Conservation (phyloP, 192 early-diverging fungal species). For the Chytriomyces sp. region DNA sequence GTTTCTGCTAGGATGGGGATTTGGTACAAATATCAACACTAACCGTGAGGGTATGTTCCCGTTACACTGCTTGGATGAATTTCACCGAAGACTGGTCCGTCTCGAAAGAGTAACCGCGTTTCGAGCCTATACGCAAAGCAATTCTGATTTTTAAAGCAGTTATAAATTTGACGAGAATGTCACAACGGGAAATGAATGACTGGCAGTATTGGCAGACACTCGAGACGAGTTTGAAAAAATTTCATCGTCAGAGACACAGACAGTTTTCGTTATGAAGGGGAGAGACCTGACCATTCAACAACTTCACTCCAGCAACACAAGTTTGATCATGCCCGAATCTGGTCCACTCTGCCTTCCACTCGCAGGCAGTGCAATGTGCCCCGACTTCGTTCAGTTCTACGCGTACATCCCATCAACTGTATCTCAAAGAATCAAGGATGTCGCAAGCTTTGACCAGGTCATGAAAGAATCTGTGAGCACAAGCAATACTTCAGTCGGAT, state of each 20-base stretch:
- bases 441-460: not conserved
- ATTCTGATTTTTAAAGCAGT: no score
- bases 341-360: not conserved
- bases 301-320: no score
- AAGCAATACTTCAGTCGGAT: not conserved
- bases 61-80: not conserved
- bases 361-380: not conserved
- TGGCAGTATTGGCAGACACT: no score
- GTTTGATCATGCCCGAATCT: no score
- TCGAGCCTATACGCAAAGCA: conserved; percentile 13
- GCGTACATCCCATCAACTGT: conserved; percentile 1
- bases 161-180: no score
- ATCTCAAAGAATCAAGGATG: not conserved
- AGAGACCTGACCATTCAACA: no score
- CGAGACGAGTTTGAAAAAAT: no score
- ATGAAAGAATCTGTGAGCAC: not conserved
- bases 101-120: not conserved
- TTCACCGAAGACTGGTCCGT: not conserved
- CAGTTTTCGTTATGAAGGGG: no score
- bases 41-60: conserved; percentile 16
- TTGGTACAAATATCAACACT: conserved; percentile 18
- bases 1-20: no score
- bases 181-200: no score
- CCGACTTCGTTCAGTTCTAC: not conserved
- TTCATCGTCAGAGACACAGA: no score